phyloP scores from a whole-genome alignment of 768 basidiomycete species.

The Kwoniella pini region DNA sequence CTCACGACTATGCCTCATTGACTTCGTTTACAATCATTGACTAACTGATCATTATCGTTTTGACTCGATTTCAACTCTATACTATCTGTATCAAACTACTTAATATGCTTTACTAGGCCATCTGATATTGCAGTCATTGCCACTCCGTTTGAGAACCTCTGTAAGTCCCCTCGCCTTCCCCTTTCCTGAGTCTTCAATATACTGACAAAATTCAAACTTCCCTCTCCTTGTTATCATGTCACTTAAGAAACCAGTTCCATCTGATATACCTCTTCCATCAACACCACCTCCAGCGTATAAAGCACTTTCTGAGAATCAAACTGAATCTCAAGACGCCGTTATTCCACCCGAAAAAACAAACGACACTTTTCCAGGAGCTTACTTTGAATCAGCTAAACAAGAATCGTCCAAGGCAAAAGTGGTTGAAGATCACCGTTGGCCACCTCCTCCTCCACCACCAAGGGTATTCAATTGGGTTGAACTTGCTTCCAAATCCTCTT shows the following conservation, averaged over 20 bases:
- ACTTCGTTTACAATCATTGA: no score
- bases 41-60: no score
- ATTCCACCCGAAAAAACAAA: neutral
- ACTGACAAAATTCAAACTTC: no score
- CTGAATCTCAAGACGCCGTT: neutral
- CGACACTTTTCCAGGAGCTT: neutral
- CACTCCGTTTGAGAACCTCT: neutral
- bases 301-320: neutral
- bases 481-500: neutral
- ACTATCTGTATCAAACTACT: no score
- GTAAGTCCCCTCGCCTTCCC: neutral
- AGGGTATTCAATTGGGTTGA: constrained; percentile 1
- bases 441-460: constrained; percentile 8
- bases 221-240: neutral
- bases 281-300: constrained; percentile 12
- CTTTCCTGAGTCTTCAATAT: neutral
- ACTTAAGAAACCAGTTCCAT: constrained; percentile 2
- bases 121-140: no score
- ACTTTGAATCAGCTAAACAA: neutral
- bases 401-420: neutral
- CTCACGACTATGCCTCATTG: no score
- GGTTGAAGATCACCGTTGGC: neutral
- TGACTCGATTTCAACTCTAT: no score
- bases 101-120: no score
- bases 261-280: constrained; percentile 3